Base-by-base conservation (phyloP, 1,284 basidiomycete species). In the Vanrija humicola region DNA sequence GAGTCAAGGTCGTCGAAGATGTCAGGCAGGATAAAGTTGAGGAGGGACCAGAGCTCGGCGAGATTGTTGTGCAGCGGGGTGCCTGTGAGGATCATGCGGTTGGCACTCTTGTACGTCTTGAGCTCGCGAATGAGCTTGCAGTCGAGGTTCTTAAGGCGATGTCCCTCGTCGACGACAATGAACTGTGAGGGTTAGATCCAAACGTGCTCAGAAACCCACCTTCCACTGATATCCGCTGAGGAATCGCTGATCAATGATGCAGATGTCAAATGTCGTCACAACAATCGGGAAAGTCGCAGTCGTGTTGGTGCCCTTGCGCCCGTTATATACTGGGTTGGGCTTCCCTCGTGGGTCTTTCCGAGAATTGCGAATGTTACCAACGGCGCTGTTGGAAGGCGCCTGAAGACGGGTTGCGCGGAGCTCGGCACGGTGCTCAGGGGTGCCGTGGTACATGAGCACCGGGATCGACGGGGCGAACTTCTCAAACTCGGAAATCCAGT, bases 61-160 rank as follows among this genome's bases (percentile, higher is more conserved):
- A 98, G 81, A 69, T 97, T 97, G 76, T 98, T 98, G 70, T 94
- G 93, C 34, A 98, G 76, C 2, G 92, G 93, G 8, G 93, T 97
- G 21, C 94, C 94, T 1, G 93, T 97, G 52, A 98, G 77, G 52
- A 98, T 88, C 83, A 97, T 87, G 50, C 94, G 80, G 48, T 92
- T 90, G 1, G 88, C 90, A 57, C 86, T 88, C 8, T 81, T 79
- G 69, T 93, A 93, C 65, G 85, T 84, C 79, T 95, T 96, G 63
- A 98, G 86, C 75, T 97, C 93, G 58, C 83, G 83, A 72, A 97
- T 90, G 25, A 98, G 83, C 58, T 78, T 80, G 56, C 16, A 51
- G 46, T 49, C 14, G 19, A 50, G 23, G 16, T 26, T n/a, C 79
- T 97, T 97, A 65, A 98, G 75, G 23, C 94, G 81, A 73, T 98